phyloP scores from a whole-genome alignment of 345 rosid species.

The Bruguiera sexangula region DNA sequence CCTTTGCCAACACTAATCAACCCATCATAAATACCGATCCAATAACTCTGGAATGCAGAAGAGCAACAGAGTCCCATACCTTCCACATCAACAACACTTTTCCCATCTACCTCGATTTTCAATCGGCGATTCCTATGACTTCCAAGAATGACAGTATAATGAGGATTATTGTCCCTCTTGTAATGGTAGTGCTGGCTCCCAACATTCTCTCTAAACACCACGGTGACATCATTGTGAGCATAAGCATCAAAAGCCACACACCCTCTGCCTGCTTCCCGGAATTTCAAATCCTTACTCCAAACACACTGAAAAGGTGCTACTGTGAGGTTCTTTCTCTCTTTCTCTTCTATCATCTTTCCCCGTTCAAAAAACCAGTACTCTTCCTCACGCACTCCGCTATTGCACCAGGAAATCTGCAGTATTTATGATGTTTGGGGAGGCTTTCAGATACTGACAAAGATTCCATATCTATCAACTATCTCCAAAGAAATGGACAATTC shows the following conservation, averaged over 20 bases:
- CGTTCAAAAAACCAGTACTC: neutral
- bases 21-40: conserved; percentile 95
- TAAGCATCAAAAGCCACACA: conserved; percentile 94
- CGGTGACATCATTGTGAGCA: conserved; percentile 91
- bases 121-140: conserved; percentile 83
- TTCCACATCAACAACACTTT: conserved; percentile 72
- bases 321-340: conserved; percentile 66
- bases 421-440: conserved; percentile 15
- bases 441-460: conserved; percentile 2
- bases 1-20: conserved; percentile 85
- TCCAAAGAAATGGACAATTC: neutral
- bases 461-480: conserved; percentile 21
- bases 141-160: conserved; percentile 92
- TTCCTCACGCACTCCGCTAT: conserved; percentile 5
- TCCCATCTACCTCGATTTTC: conserved; percentile 91
- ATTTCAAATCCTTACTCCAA: conserved; percentile 91
- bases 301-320: conserved; percentile 99
- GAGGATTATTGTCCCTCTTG: conserved; percentile 87
- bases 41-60: conserved; percentile 77
- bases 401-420: conserved; percentile 24
- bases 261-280: conserved; percentile 88
- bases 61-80: conserved; percentile 77
- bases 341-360: conserved; percentile 42
- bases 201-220: conserved; percentile 89
- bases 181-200: conserved; percentile 94